A percentile compares a stretch with the other conserved stretches of the same genome.
Evolutionary conservation across 257 asterid species (phyloP).

Genomic region (Plantago major): DNA sequence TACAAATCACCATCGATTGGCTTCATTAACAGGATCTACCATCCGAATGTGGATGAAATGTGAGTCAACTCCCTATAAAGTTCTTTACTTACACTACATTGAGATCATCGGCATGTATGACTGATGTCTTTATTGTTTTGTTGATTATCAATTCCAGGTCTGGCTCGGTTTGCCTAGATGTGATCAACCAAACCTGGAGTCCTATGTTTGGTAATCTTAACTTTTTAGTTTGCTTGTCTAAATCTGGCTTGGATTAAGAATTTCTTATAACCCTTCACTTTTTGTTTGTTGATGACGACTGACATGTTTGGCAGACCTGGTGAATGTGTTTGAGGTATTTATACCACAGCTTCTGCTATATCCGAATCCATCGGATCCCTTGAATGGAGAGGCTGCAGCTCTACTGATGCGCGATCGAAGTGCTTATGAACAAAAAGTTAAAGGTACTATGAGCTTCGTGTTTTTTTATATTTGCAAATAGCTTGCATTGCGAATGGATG

Average conservation of each 20-base stretch:
- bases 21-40: slow-evolving; percentile 85
- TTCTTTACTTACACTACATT: not conserved
- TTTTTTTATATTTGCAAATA: slow-evolving; percentile 1
- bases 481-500: slow-evolving; percentile 1
- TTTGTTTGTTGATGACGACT: slow-evolving; percentile 7
- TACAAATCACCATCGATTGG: slow-evolving; percentile 98
- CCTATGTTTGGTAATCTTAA: slow-evolving; percentile 86
- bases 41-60: slow-evolving; percentile 98
- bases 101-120: not conserved
- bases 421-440: slow-evolving; percentile 76
- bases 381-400: slow-evolving; percentile 97
- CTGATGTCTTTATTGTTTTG: not conserved
- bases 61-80: slow-evolving; percentile 27
- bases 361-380: slow-evolving; percentile 94
- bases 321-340: slow-evolving; percentile 92
- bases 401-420: slow-evolving; percentile 85
- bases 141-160: slow-evolving; percentile 55
- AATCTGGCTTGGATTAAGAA: not conserved
- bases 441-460: slow-evolving; percentile 47
- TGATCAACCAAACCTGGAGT: slow-evolving; percentile 98
- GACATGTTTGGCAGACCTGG: slow-evolving; percentile 51
- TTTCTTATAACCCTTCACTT: not conserved
- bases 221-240: slow-evolving; percentile 2
- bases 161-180: slow-evolving; percentile 95
- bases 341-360: slow-evolving; percentile 90